Conservation (phyloP, 306 rosid species). For the Trifolium fragiferum region DNA sequence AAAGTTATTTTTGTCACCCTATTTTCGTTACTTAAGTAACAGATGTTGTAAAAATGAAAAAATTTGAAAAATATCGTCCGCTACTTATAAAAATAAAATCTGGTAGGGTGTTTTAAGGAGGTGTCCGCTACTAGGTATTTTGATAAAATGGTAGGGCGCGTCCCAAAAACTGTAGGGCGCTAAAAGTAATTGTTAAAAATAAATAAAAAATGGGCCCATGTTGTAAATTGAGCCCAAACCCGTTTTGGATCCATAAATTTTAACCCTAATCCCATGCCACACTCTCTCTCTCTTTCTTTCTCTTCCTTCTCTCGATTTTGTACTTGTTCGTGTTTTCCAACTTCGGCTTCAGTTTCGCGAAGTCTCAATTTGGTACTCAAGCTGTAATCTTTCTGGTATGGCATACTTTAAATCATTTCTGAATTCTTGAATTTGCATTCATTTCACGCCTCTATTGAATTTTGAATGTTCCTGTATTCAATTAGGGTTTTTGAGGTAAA, state of each 20-base stretch:
- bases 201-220: not conserved
- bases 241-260: slow-evolving; percentile 34
- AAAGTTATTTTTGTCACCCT: too few species aligned
- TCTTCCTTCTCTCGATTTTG: not conserved
- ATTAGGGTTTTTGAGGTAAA: slow-evolving; percentile 45
- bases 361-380: slow-evolving; percentile 30
- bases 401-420: not conserved
- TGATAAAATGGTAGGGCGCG: too few species aligned
- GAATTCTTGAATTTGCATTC: not conserved
- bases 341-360: slow-evolving; percentile 32
- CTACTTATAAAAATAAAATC: too few species aligned
- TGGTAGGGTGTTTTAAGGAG: too few species aligned
- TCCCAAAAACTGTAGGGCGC: too few species aligned
- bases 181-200: too few species aligned
- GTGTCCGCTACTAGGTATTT: too few species aligned
- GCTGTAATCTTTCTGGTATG: slow-evolving; percentile 43
- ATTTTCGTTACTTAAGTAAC: too few species aligned
- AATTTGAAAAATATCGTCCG: too few species aligned
- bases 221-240: slow-evolving; percentile 28
- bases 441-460: slow-evolving; percentile 4
- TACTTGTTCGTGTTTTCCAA: slow-evolving; percentile 20
- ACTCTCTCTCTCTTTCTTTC: not conserved
- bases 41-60: too few species aligned
- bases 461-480: not conserved
- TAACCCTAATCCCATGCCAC: slow-evolving; percentile 39